phyloP scores from a whole-genome alignment of 805 yeast species.

The Metschnikowia sp. region DNA sequence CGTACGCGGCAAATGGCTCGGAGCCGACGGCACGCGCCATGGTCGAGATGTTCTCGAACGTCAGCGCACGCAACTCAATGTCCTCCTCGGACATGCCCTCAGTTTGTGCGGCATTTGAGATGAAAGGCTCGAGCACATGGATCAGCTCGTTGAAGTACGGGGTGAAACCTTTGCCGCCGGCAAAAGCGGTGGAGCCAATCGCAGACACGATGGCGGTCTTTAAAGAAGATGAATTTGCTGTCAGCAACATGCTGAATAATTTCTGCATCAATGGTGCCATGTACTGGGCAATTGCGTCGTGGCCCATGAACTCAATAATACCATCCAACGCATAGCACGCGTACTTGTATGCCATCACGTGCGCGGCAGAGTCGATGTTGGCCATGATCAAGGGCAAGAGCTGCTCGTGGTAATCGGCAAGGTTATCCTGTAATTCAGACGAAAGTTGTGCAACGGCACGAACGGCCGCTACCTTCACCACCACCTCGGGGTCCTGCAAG shows the following conservation, averaged over 20 bases:
- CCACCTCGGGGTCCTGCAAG: constrained; percentile 66
- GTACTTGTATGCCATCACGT: constrained; percentile 79
- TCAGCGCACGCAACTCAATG: constrained; percentile 84
- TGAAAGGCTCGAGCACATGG: constrained; percentile 75
- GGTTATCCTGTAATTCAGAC: constrained; percentile 76
- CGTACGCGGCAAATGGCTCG: constrained; percentile 78
- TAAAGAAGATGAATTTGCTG: constrained; percentile 70
- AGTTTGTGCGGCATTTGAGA: constrained; percentile 60
- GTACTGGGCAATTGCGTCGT: constrained; percentile 77
- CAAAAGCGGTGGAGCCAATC: constrained; percentile 94
- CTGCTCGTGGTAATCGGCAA: constrained; percentile 79
- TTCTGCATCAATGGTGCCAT: constrained; percentile 88
- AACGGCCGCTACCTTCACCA: constrained; percentile 84
- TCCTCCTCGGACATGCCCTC: constrained; percentile 86
- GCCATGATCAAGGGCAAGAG: constrained; percentile 83
- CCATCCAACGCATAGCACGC: constrained; percentile 93
- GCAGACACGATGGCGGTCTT: constrained; percentile 87
- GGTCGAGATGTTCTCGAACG: constrained; percentile 90
- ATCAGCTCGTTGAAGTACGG: constrained; percentile 86
- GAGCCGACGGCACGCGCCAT: constrained; percentile 97
- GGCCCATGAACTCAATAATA: constrained; percentile 84
- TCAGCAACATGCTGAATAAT: constrained; percentile 75
- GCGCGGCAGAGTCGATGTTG: constrained; percentile 82
- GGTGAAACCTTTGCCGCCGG: constrained; percentile 81
- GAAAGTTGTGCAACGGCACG: constrained; percentile 77